Base-by-base conservation (phyloP, 768 basidiomycete genomes). In the Mycena venus region DNA sequence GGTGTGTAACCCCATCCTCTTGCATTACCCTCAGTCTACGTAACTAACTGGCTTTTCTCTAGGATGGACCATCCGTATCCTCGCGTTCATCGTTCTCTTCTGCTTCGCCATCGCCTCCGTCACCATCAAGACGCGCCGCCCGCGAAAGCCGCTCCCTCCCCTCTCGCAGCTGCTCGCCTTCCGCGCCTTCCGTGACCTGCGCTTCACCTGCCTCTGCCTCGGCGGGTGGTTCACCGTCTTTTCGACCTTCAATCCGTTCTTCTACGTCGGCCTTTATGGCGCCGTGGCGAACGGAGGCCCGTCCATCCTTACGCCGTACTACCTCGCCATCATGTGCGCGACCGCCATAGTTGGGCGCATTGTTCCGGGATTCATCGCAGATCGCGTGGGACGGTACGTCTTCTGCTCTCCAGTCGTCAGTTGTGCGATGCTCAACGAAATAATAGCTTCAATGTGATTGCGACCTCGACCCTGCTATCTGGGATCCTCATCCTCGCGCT, bases 1-100 rank as follows among this genome's bases (percentile, higher is more conserved):
- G 79, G 78, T 77, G 65, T 25, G 71, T 51, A 40, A 5, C 32
- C 27, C 25, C 10, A 19, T 27, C 32, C 23, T 12, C 14, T 0
- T 21, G 21, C 44, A 8, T 49, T 32, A 31, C 42, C 64, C 36
- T 63, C 42, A 44, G 9, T 44, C 55, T n/a, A 27, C n/a, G n/a
- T n/a, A n/a, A n/a, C n/a, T n/a, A n/a, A n/a, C n/a, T n/a, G n/a
- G n/a, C n/a, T n/a, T n/a, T n/a, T 25, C 21, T 31, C 29, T 49
- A 78, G 82, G 75, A 6, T 84, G 83, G 83, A 79, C 81, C 1
- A 76, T 84, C 40, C 78, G 82, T 49, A 69, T 79, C 15, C 42
- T 77, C 17, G 80, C 80, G 3, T 77, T 80, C 74, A 78, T 82
- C 51, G 72, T 78, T 3, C 65, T 81, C 12, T 69, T 72, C 23